phyloP scores from a whole-genome alignment of 1,284 basidiomycete species.

The Sporisorium iseilematis-ciliati region DNA sequence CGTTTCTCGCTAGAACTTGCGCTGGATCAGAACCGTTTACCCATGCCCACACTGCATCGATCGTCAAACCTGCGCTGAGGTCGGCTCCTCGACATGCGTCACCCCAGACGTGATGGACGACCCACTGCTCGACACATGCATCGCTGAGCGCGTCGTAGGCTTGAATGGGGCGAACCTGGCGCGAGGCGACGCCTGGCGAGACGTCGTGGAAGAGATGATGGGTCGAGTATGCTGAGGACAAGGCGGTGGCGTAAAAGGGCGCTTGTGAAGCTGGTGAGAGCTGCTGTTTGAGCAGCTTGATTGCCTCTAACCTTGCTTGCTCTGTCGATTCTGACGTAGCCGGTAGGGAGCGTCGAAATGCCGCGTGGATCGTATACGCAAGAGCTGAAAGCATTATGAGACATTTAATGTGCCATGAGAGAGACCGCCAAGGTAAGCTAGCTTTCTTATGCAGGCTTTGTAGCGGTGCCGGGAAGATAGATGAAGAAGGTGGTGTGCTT shows the following conservation, averaged over 20 bases:
- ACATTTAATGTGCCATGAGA: conserved; percentile 12
- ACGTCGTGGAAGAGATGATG: conserved; percentile 28
- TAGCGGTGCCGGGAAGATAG: not conserved
- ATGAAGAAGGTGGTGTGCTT: conserved; percentile 1
- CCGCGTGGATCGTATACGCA: conserved; percentile 11
- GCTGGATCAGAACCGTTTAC: conserved; percentile 48
- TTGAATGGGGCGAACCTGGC: conserved; percentile 20
- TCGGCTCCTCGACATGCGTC: conserved; percentile 23
- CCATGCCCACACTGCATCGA: conserved; percentile 49
- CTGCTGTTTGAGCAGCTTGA: conserved; percentile 21
- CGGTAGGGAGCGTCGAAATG: conserved; percentile 11
- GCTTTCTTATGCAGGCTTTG: conserved; percentile 6
- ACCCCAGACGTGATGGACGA: conserved; percentile 36
- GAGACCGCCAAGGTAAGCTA: conserved; percentile 8
- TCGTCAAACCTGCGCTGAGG: conserved; percentile 24
- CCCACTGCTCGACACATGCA: conserved; percentile 38
- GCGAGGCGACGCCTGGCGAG: conserved; percentile 24
- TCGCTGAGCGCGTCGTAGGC: conserved; percentile 45
- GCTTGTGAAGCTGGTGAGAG: conserved; percentile 7
- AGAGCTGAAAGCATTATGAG: conserved; percentile 16
- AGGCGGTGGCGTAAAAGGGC: no score
- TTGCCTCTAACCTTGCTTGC: conserved; percentile 9
- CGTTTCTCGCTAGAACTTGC: conserved; percentile 36
- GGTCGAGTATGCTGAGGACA: no score
- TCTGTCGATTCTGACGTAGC: conserved; percentile 11